Base-by-base conservation (phyloP, 2,329 filamentous ascomycete species). In the Fusarium sp. region DNA sequence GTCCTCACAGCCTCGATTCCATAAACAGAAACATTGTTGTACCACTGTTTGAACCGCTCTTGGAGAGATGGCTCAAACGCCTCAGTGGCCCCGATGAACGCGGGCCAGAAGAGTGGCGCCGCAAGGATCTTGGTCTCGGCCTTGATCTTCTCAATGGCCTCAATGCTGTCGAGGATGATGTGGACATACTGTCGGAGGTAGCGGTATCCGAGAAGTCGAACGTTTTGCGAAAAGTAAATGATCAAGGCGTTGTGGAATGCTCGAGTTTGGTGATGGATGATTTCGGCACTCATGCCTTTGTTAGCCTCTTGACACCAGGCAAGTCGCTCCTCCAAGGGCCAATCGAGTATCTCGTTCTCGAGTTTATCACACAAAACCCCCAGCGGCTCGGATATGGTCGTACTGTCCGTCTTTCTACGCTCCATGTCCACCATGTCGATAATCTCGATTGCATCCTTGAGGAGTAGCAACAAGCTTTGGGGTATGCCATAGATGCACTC, bases 231-330 rank as follows among this genome's bases (percentile, higher is more conserved):
- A 22, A 79, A 77, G 59, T 79, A 79, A 2, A 79, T 76, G n/a
- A 79, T 75, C 22, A 79, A 41, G 16, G 78, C 78, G 31, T 79
- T 75, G 37, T 79, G 76, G 43, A 79, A 79, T 5, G 74, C 74
- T 14, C 43, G 29, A 5, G 72, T 74, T 16, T 74, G 72, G 18
- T 68, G 61, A 29, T 59, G 48, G 10, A 74, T 67, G 11, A 74
- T 73, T 10, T 56, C 43, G 1, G 64, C 59, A n/a, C 68, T 73
- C 18, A 71, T 37, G 2, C 58, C 59, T 4, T 48, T 64, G 57
- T 63, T 57, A 5, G 54, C 54, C 3, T 57, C 54, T 14, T 37
- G 54, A 14, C 54, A 37, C 54, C 54, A 57, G 13, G 31, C 54
- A 3, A 57, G 31, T 7, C 69, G 35, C 33, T 62, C 45, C 57